Evolutionary conservation across 768 basidiomycete species (phyloP).

Genomic region (Serpula lacrymans): DNA sequence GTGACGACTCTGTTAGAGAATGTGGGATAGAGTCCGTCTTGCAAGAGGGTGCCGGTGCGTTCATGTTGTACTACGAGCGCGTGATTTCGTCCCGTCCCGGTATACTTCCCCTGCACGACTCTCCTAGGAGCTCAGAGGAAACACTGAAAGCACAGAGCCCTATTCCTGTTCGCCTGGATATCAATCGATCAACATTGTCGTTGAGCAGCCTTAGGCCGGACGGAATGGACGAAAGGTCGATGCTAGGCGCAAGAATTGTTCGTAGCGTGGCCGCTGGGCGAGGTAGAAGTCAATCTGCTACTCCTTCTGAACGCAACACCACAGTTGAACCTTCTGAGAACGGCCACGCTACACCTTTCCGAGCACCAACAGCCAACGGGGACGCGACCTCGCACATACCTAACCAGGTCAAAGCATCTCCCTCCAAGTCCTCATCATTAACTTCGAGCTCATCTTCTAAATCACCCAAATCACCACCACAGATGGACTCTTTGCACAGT

Average conservation of each 20-base stretch:
- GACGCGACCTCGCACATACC: conserved; percentile 16
- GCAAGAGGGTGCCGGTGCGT: conserved; percentile 68
- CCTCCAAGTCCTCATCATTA: conserved; percentile 9
- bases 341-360: conserved; percentile 1
- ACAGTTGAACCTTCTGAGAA: conserved; percentile 6
- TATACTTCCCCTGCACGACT: conserved; percentile 28
- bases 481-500: conserved; percentile 20
- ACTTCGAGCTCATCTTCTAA: conserved; percentile 5
- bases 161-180: conserved; percentile 20
- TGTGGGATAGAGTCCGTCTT: conserved; percentile 73
- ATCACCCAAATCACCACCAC: conserved; percentile 12
- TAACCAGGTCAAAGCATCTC: conserved; percentile 17
- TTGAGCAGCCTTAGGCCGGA: conserved; percentile 36
- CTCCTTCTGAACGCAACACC: conserved; percentile 26
- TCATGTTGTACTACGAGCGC: conserved; percentile 95
- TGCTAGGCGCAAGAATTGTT: conserved; percentile 49
- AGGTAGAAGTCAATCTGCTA: conserved; percentile 37
- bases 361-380: conserved; percentile 16
- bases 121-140: conserved; percentile 58
- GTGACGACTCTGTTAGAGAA: conserved; percentile 79
- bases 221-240: conserved; percentile 13
- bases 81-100: conserved; percentile 38
- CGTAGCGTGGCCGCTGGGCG: conserved; percentile 51
- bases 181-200: conserved; percentile 48
- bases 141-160: conserved; percentile 53